Evolutionary conservation across 129 eudicot genomes (phyloP), one percentile per base, ranked within the genome.

Genomic region (Scalesia atractyloides): DNA sequence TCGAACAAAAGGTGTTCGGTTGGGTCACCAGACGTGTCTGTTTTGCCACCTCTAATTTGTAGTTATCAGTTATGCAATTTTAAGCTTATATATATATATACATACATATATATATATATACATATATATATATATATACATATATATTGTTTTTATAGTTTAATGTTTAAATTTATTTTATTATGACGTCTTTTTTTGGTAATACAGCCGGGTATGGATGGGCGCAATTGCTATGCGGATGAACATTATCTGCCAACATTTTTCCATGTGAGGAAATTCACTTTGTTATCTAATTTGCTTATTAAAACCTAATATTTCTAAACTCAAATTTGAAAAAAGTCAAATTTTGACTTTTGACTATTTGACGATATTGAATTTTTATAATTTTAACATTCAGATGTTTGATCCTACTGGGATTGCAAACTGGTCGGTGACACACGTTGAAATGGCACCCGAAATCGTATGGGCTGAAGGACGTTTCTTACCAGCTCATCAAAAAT

Each of bases 361-460:
- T 30, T 30, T 61, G 41, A 59, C 4, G 39, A 22, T 58, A 12
- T 19, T 59, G 64, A 11, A 0, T 22, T 80, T 80, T 39, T 52
- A 65, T 60, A 68, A 48, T 46, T 56, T 47, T 9, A 63, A 62
- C 20, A 65, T 76, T 69, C 79, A 92, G 97, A 92, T 92, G 91
- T 85, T 86, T 56, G 96, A 92, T 89, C 97, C 97, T 18, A 43
- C 41, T 15, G 97, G 97, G 47, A 82, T 92, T 68, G 86, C 96
- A 18, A 89, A 92, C 66, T 89, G 96, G 96, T 92, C 97, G 53
- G 96, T 92, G 68, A 92, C 97, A 9, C 87, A 88, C 37, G 97
- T 92, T 73, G 97, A 92, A 92, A 87, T 92, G 97, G 97, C 97
- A 92, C 84, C 97, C 97, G 2, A 92, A 75, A 70, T 86, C 96